These are phyloP conservation scores for Lyophyllum atratum DNA, from an alignment of 768 basidiomycete genomes.

Conservation along the genomic window DNA sequence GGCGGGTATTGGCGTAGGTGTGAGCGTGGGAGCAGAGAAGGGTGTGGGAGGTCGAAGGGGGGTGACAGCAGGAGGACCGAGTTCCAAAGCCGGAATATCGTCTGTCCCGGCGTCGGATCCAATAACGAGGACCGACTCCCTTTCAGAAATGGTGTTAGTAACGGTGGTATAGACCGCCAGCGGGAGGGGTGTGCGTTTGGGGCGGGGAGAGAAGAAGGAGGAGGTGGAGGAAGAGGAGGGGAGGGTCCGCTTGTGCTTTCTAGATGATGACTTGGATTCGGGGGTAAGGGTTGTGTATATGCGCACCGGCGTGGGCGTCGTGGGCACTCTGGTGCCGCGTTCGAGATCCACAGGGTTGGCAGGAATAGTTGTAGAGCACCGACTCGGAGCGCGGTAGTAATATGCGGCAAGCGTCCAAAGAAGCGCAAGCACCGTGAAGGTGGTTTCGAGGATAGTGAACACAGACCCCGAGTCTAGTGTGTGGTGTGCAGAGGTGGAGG, in stretches of 20 bases:
- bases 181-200: slow-evolving; percentile 2
- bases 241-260: neutral
- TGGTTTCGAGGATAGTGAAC: neutral
- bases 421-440: neutral
- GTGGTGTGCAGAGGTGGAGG: neutral
- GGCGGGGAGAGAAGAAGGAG: slow-evolving; percentile 12
- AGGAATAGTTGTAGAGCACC: neutral
- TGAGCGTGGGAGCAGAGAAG: neutral
- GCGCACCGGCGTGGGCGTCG: neutral
- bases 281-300: neutral
- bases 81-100: neutral
- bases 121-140: neutral
- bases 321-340: neutral
- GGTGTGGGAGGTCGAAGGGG: neutral
- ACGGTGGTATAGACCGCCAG: neutral
- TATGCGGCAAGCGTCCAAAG: slow-evolving; percentile 1
- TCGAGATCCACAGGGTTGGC: neutral
- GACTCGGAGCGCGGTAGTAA: neutral
- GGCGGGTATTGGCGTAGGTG: neutral
- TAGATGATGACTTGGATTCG: neutral
- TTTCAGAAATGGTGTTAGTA: neutral
- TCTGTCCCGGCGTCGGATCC: neutral
- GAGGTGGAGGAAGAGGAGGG: slow-evolving; percentile 4
- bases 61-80: no score
- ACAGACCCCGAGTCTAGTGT: neutral